phyloP scores from a whole-genome alignment of 2,329 filamentous ascomycete species.

The Aureobasidium namibiae region DNA sequence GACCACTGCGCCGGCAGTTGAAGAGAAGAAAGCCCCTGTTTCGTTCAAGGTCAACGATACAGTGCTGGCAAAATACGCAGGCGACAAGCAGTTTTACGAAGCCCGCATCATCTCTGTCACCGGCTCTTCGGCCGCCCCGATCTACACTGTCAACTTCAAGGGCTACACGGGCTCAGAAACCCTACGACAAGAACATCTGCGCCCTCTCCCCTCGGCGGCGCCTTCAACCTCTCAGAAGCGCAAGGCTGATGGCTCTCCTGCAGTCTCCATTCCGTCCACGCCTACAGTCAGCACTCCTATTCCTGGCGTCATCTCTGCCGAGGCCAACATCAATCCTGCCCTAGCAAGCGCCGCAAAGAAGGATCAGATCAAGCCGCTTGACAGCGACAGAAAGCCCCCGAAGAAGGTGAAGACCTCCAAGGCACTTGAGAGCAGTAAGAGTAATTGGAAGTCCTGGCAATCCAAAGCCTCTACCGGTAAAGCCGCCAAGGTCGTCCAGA shows the following conservation, averaged over 20 bases:
- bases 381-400: constrained; percentile 47
- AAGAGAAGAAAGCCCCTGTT: constrained; percentile 32
- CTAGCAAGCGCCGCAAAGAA: constrained; percentile 56
- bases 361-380: constrained; percentile 51
- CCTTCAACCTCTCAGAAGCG: constrained; percentile 47
- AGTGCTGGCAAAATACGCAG: constrained; percentile 86
- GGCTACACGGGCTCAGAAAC: constrained; percentile 77
- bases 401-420: constrained; percentile 86
- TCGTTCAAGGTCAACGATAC: constrained; percentile 81
- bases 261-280: constrained; percentile 26
- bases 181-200: constrained; percentile 69
- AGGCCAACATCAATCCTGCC: constrained; percentile 58
- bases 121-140: constrained; percentile 79
- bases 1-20: constrained; percentile 21
- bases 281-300: constrained; percentile 30
- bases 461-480: constrained; percentile 52
- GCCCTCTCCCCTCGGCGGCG: constrained; percentile 48
- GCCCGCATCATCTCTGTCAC: constrained; percentile 91
- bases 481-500: constrained; percentile 61
- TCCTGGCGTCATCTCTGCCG: constrained; percentile 55
- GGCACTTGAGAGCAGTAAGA: constrained; percentile 83
- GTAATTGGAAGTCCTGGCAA: constrained; percentile 90
- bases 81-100: constrained; percentile 84
- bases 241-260: constrained; percentile 72
- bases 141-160: constrained; percentile 94